Base-by-base conservation (phyloP, 1,139 yeast genomes). In the Kurtzmaniella natalensis region DNA sequence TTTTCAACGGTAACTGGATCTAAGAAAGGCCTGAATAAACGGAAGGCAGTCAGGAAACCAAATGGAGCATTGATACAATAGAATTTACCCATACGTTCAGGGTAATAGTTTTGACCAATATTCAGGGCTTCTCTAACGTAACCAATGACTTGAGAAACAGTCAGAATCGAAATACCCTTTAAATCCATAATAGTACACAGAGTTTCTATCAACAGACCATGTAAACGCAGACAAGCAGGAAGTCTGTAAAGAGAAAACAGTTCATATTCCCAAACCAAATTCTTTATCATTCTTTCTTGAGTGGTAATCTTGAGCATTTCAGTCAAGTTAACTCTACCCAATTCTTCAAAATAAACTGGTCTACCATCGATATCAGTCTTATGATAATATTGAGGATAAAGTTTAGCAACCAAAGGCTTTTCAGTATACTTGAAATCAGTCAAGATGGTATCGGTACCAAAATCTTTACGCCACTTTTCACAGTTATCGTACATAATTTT, bases 81-180 rank as follows among this genome's bases (percentile, higher is more conserved):
- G 57, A 92, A 92, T 63, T 87, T 88, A 53, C 98, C 97, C 97
- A 92, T 89, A 64, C 98, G 83, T 70, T 92, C 98, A n/a, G 98
- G 98, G 60, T 92, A 92, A 63, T 84, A 92, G 69, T 92, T 87
- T 67, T 92, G 98, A 43, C 97, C 96, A 53, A 92, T 87, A 50
- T 75, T 69, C 15, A 96, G 85, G 18, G 98, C 96, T 61, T 88
- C 96, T 57, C 81, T 78, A 37, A 92, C 95, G 61, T 89, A 92
- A 18, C 82, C 72, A 48, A 88, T 72, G 31, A 92, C 98, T 57
- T 82, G 86, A 44, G 82, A 78, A 25, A 95, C 95, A 34, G 94
- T 67, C 22, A 82, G 67, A 43, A 92, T 69, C 18, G 96, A 86
- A 39, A 92, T 88, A 17, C 97, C 97, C 68, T 92, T 92, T 57